These are phyloP conservation scores for Aspergillus ochraceoroseus DNA, from an alignment of 2,329 filamentous ascomycete genomes.

Conservation along the genomic window DNA sequence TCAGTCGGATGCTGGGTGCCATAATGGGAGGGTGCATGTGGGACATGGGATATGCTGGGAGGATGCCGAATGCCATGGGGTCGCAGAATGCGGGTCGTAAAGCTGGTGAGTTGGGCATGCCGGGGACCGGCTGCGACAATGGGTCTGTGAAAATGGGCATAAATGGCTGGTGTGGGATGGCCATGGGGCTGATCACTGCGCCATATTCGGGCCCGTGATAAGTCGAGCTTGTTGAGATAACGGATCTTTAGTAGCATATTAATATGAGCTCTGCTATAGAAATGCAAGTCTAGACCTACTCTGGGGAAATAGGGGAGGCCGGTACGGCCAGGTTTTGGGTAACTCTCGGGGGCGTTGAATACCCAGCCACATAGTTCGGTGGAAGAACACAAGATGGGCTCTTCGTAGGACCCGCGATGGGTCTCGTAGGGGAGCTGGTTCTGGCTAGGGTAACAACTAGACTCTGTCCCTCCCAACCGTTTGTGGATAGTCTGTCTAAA, in stretches of 20 bases:
- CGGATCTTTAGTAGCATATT: slow-evolving; percentile 22
- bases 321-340: slow-evolving; percentile 30
- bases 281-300: slow-evolving; percentile 27
- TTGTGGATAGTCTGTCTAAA: slow-evolving; percentile 40
- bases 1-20: slow-evolving; percentile 6
- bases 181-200: slow-evolving; percentile 24
- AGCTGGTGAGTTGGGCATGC: slow-evolving; percentile 29
- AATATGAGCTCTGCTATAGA: too few species aligned
- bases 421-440: slow-evolving; percentile 39
- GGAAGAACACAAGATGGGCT: slow-evolving; percentile 32
- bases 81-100: slow-evolving; percentile 30
- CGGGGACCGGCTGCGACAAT: slow-evolving; percentile 20
- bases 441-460: slow-evolving; percentile 41
- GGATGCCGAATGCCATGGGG: slow-evolving; percentile 24
- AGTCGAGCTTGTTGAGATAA: slow-evolving; percentile 20
- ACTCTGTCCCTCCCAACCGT: slow-evolving; percentile 43
- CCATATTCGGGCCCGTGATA: slow-evolving; percentile 28
- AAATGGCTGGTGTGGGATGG: slow-evolving; percentile 24
- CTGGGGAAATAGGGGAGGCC: slow-evolving; percentile 35
- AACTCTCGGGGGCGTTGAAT: slow-evolving; percentile 32
- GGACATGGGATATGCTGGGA: slow-evolving; percentile 29
- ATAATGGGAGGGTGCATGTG: slow-evolving; percentile 14
- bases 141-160: slow-evolving; percentile 30
- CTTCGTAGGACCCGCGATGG: slow-evolving; percentile 42
- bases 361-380: slow-evolving; percentile 28